Evolutionary conservation across 1,139 yeast species (phyloP).

Genomic region (Yamadazyma buinensis): DNA sequence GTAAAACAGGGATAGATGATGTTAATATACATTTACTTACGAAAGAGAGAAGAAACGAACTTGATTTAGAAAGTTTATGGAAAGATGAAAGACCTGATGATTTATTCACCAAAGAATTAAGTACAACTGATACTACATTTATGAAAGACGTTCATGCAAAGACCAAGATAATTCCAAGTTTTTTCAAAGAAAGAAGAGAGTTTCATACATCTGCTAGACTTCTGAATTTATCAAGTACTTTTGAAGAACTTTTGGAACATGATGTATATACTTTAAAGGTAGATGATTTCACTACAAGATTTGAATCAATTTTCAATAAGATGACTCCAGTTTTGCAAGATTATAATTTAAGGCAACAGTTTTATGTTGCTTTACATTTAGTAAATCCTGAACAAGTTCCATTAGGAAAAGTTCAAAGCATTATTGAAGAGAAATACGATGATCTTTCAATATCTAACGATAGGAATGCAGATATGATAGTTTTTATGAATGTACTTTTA

Average conservation of each 20-base stretch:
- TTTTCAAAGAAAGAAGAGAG: slow-evolving; percentile 11
- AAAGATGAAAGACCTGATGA: slow-evolving; percentile 32
- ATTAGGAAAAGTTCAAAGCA: slow-evolving; percentile 20
- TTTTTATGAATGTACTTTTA: slow-evolving; percentile 28
- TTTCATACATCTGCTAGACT: slow-evolving; percentile 6
- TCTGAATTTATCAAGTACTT: background rate
- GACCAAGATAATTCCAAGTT: slow-evolving; percentile 8
- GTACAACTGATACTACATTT: slow-evolving; percentile 1
- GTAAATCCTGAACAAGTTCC: slow-evolving; percentile 29
- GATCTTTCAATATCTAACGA: slow-evolving; percentile 18
- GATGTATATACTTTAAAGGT: background rate
- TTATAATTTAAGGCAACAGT: slow-evolving; percentile 32
- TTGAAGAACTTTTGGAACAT: slow-evolving; percentile 2
- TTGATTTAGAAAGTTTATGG: slow-evolving; percentile 72
- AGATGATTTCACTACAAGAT: slow-evolving; percentile 12
- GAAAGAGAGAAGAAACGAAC: slow-evolving; percentile 56
- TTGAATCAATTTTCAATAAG: slow-evolving; percentile 13
- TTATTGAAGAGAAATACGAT: slow-evolving; percentile 27
- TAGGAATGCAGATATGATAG: slow-evolving; percentile 25
- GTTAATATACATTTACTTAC: slow-evolving; percentile 73
- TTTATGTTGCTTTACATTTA: slow-evolving; percentile 36
- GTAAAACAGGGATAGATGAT: slow-evolving; percentile 53
- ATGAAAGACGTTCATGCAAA: slow-evolving; percentile 1
- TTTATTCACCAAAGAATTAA: slow-evolving; percentile 10
- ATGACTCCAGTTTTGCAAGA: slow-evolving; percentile 19